Base-by-base conservation (phyloP, 1,284 basidiomycete species). In the Anthracocystis setariae region DNA sequence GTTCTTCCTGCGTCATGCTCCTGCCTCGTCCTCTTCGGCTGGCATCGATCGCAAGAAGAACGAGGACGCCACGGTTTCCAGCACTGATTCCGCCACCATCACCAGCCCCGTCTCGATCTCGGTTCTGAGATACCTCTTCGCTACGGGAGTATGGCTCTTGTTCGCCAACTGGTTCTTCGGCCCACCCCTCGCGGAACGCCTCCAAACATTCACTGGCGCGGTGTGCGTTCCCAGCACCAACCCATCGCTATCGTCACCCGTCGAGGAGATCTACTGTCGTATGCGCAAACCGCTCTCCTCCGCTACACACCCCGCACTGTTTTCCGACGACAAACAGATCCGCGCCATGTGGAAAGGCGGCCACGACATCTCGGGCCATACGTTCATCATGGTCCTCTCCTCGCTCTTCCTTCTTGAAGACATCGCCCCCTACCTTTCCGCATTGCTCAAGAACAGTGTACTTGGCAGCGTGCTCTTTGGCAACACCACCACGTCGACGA, bases 351-450 rank as follows among this genome's bases (percentile, higher is more conserved):
- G 92, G 73, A 88, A 88, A 78, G 89, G 87, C 63, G 94, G 94
- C 0, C 93, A 96, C 82, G 95, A 98, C 79, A 89, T 98, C 13
- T 94, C 92, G 0, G 94, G 94, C 2, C 95, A 98, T 82, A 87
- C 93, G 24, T 98, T 97, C 85, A 87, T 98, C 66, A 87, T 98
- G 73, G 91, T 91, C 1, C 88, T 96, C 84, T 87, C 90, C n/a
- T 85, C 88, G 8, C 85, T 96, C 18, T 90, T 96, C 80, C 86
- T 96, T 38, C 86, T 88, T 2, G 89, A 93, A 77, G 91, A 94
- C 81, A 82, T 95, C 17, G 82, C 84, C 1, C 84, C 85, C 1
- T 84, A 81, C 21, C 32, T 84, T 77, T 13, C 40, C 0, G 47
- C 38, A n/a, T 20, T 60, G 3, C 24, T 66, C 13, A 29, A 33